These are phyloP conservation scores for Phytophthora sansomeana DNA, from an alignment of 352 stramenopile genomes.

Conservation along the genomic window DNA sequence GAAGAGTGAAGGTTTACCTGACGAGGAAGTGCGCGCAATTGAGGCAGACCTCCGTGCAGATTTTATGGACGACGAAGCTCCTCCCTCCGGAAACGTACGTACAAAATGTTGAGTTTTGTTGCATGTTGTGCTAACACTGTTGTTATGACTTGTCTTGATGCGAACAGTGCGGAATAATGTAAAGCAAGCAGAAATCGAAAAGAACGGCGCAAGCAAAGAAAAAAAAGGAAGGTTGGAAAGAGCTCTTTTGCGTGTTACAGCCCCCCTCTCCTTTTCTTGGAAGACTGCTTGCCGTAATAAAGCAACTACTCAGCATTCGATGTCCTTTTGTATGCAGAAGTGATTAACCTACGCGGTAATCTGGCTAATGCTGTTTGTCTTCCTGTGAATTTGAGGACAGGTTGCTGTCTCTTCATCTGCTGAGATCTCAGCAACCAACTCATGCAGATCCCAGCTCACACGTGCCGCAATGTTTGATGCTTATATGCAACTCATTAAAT, in stretches of 20 bases:
- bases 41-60: slow-evolving; percentile 61
- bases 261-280: slow-evolving; percentile 17
- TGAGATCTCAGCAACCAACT: background rate
- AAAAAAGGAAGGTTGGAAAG: slow-evolving; percentile 23
- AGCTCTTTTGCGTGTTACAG: slow-evolving; percentile 22
- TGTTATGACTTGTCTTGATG: slow-evolving; percentile 16
- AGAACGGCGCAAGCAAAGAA: slow-evolving; percentile 30
- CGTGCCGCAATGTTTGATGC: background rate
- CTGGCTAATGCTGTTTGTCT: slow-evolving; percentile 5
- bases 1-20: slow-evolving; percentile 63
- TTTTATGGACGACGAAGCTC: slow-evolving; percentile 60
- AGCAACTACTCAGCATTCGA: slow-evolving; percentile 8
- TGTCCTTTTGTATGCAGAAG: background rate
- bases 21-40: slow-evolving; percentile 69
- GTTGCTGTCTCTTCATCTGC: background rate
- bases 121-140: slow-evolving; percentile 5
- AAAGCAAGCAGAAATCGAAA: slow-evolving; percentile 19
- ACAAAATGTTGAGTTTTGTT: slow-evolving; percentile 5
- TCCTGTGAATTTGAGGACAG: background rate
- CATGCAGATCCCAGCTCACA: background rate
- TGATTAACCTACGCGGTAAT: background rate
- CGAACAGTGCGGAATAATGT: slow-evolving; percentile 44
- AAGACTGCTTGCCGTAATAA: slow-evolving; percentile 40
- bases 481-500: too few relatives aligned
- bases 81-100: slow-evolving; percentile 63